Base-by-base conservation (phyloP, 805 yeast genomes). In the Candida bentonensis region DNA sequence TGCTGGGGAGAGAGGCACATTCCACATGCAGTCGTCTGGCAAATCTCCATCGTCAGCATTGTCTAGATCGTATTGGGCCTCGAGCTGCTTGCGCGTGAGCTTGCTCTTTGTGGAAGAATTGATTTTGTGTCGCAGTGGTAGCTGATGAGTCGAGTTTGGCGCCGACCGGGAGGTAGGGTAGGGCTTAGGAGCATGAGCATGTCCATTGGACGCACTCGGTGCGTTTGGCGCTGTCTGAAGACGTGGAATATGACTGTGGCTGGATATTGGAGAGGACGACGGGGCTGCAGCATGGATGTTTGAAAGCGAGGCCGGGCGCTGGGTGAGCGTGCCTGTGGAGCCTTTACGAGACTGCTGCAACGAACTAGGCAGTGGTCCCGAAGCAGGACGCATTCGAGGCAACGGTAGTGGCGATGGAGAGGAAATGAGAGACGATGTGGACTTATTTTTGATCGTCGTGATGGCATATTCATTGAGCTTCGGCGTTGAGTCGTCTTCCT, bases 1-100 rank as follows among this genome's bases (percentile, higher is more conserved):
- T 0, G 81, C 70, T 41, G 75, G 78, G 0, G 82, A 69, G 43
- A 76, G 60, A 2, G 87, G 87, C 17, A 80, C 82, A 51, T 80
- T 79, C 60, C 65, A 79, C 47, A 79, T 72, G 21, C 71, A 65
- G 21, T 69, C 60, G 44, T 71, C 71, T 39, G 69, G 74, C 1
- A 77, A 77, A 36, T 75, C 60, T 46, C 74, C 72, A 47, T 73
- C 76, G 15, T 73, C 75, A 40, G 65, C 70, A 15, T 61, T 58
- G 33, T 60, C 60, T n/a, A 46, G 45, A 4, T 62, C 67, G 44
- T 49, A 57, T 13, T 57, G 59, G 33, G 43, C 28, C 46, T 62
- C 65, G 22, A 64, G 55, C 48, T 61, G 63, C 39, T 53, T 54
- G 15, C 55, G 47, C 15, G 44, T 23, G 23, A 47, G 36, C 33